A percentile compares a stretch with the other conserved stretches of the same genome.
Conservation (phyloP, 2,329 filamentous ascomycete species). For the Hypomyces rosellus region DNA sequence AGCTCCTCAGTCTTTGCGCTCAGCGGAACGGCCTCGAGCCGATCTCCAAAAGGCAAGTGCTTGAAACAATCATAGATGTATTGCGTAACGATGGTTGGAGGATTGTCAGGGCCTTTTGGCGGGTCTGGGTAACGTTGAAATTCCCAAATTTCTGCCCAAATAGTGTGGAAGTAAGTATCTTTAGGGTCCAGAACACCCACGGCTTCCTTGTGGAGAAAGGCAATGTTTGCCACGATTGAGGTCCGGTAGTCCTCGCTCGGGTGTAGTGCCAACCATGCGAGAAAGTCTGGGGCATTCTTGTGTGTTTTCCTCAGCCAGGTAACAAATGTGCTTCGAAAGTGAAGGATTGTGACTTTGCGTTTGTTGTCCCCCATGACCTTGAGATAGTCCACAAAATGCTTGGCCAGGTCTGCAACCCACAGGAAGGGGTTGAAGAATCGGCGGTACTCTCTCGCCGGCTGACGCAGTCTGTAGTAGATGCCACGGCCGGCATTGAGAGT, state of each 20-base stretch:
- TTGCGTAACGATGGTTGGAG: constrained; percentile 61
- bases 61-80: constrained; percentile 61
- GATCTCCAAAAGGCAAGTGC: constrained; percentile 52
- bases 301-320: constrained; percentile 49
- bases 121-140: constrained; percentile 27
- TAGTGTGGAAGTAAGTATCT: constrained; percentile 29
- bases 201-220: constrained; percentile 61
- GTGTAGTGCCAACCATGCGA: constrained; percentile 48
- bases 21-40: constrained; percentile 36
- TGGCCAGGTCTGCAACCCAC: constrained; percentile 65
- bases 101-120: constrained; percentile 2
- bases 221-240: constrained; percentile 51
- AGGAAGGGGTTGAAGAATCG: constrained; percentile 57
- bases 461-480: constrained; percentile 59
- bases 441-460: constrained; percentile 53
- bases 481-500: constrained; percentile 28
- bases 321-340: constrained; percentile 54
- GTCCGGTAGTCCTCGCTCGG: constrained; percentile 55
- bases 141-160: constrained; percentile 49
- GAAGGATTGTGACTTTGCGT: constrained; percentile 39
- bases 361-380: constrained; percentile 24
- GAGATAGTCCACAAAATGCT: constrained; percentile 66
- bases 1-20: constrained; percentile 21
- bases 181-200: constrained; percentile 37
- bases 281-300: constrained; percentile 33